Base-by-base conservation (phyloP, 495 filamentous ascomycete species). In the Aspergillus sparsus region DNA sequence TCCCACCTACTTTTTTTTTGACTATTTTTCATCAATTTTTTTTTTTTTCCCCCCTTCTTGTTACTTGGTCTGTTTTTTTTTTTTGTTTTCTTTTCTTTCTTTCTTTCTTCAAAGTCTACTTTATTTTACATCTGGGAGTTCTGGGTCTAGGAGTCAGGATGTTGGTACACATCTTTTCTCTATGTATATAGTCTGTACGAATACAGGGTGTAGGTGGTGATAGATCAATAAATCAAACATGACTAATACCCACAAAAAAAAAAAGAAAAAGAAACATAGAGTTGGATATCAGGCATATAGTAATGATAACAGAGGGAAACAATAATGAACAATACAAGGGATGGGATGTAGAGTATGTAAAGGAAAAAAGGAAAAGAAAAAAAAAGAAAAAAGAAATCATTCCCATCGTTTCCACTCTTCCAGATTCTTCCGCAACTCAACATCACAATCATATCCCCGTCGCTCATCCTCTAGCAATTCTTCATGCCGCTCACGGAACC, bases 371-470 rank as follows among this genome's bases (percentile, higher is more conserved):
- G 39, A 15, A 13, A 31, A 34, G 16, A 36, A 49, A 12, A 37
- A 37, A 53, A 32, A 37, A 33, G 39, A 16, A 16, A 36, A 33
- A 55, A 53, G 3, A 9, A 60, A 51, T 53, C 42, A 85, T 64
- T 84, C 83, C 73, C 79, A 83, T 45, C 70, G 71, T 64, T 71
- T 77, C 84, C 84, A 87, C 59, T 84, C 80, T 57, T 78, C 74
- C 39, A 77, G 58, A 31, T 82, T 74, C 62, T 72, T 75, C 45
- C 70, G 72, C 51, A 77, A 63, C 66, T 85, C 83, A 18, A 62
- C 73, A 55, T 80, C 74, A 47, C 82, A 73, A 62, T 77, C 70
- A 54, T 77, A 76, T 15, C 78, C 77, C 39, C 72, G 72, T 18
- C 71, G 66, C 57, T 79, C 70, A 35, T 80, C 74, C 52, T 74